Conservation (phyloP, 805 yeast genomes). For the Allodekkera sacchari region DNA sequence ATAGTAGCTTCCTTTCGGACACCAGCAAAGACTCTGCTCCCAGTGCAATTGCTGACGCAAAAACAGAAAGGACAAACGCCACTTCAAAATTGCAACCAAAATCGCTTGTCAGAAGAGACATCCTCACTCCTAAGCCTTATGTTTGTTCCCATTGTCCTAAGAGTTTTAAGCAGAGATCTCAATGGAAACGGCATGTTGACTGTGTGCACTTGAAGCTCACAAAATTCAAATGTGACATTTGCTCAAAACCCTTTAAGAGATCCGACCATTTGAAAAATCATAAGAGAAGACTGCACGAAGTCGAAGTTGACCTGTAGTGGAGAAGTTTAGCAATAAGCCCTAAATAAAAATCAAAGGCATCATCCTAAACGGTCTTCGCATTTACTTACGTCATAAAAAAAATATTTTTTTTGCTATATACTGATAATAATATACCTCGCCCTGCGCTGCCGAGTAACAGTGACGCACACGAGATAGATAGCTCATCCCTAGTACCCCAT, state of each 20-base stretch:
- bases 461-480: no score
- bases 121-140: slow-evolving; percentile 14
- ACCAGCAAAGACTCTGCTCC: not conserved
- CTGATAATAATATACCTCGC: no score
- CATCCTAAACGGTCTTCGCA: not conserved
- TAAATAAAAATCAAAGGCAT: no score
- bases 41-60: no score
- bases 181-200: slow-evolving; percentile 57
- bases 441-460: no score
- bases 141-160: slow-evolving; percentile 26
- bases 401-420: no score
- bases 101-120: not conserved
- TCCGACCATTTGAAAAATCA: slow-evolving; percentile 64
- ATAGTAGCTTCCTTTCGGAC: no score
- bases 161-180: slow-evolving; percentile 54
- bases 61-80: no score
- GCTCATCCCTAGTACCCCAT: no score
- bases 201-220: slow-evolving; percentile 48
- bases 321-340: not conserved
- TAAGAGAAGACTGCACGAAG: slow-evolving; percentile 32
- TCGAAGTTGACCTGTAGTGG: not conserved
- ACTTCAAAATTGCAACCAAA: no score
- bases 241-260: slow-evolving; percentile 56
- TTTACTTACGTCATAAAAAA: no score
- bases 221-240: slow-evolving; percentile 48